phyloP scores from a whole-genome alignment of 1,139 yeast species.

The Pichia sp. region DNA sequence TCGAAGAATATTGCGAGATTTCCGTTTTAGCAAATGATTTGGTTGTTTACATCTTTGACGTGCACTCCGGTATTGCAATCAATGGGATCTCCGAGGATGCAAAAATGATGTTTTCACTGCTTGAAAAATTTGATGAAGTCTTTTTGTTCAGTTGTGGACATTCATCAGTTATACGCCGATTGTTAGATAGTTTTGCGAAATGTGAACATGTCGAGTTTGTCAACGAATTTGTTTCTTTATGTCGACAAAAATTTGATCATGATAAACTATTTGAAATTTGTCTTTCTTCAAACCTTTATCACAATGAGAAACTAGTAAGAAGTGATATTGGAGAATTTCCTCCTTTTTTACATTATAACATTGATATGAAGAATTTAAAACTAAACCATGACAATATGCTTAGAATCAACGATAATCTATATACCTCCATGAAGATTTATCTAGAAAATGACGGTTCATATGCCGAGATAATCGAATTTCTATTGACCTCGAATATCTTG shows the following conservation, averaged over 20 bases:
- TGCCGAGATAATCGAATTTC: background rate
- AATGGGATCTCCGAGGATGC: background rate
- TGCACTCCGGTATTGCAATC: background rate
- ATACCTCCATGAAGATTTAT: background rate
- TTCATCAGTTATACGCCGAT: background rate
- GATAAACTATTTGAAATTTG: constrained; percentile 4
- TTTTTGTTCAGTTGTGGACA: constrained; percentile 1
- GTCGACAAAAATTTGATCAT: constrained; percentile 3
- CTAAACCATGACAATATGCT: too few species aligned
- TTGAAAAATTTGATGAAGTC: constrained; percentile 5
- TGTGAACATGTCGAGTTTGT: constrained; percentile 2
- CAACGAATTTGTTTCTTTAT: constrained; percentile 4
- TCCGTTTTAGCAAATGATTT: constrained; percentile 1
- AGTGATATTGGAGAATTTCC: constrained; percentile 1
- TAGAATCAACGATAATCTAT: background rate
- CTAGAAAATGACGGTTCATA: background rate
- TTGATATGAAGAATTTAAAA: constrained; percentile 4
- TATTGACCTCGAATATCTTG: background rate
- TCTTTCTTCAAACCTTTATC: constrained; percentile 6
- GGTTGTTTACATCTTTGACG: constrained; percentile 1
- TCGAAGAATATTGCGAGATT: constrained; percentile 1
- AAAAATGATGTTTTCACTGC: background rate
- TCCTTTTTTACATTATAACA: constrained; percentile 4
- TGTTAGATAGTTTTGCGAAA: background rate
- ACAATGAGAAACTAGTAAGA: background rate